Base-by-base conservation (phyloP, 2,329 filamentous ascomycete genomes). In the Fonsecaea pugnacius region DNA sequence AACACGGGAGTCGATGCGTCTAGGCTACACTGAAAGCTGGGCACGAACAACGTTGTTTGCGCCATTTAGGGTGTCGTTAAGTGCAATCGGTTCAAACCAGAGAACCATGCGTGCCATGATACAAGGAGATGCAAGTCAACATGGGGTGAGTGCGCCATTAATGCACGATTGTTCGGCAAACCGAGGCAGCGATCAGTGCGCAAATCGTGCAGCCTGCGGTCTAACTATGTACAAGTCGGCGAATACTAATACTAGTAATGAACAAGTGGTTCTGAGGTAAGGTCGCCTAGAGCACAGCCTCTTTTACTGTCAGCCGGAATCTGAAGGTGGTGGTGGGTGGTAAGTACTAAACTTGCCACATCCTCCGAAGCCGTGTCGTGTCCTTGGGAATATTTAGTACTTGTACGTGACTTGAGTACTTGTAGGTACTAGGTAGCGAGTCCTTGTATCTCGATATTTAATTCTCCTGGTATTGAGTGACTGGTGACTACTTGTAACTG, bases 271-370 rank as follows among this genome's bases (percentile, higher is more conserved):
- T 51, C 38, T 30, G 27, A 32, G 32, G 60, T 58, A 40, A 43
- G 35, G 30, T 51, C 57, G 48, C 54, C 56, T 51, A 60, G 62
- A 64, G 62, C 62, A 64, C 62, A 52, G 62, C 62, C 62, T 64
- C 62, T 52, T 36, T 18, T 16, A 14, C 12, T 21, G 33, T 50
- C 52, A n/a, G 58, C 58, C 36, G 30, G 27, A 50, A 43, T 21
- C 40, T 46, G 58, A 14, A 35, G 6, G 50, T 27, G 10, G 48
- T 5, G 40, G 18, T 18, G n/a, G n/a, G 18, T 46, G 27, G 27
- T 30, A 30, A 30, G 4, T 30, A 30, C 4, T 30, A 30, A 36
- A 18, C 36, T 43, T 43, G 48, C 57, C 48, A 35, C 57, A 2
- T 24, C 4, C 57, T 27, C 50, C 30, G 32, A 24, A 52, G 3